A percentile compares a stretch with the other conserved stretches of the same genome.
Conservation (phyloP, 176 grass and related monocot genomes). For the Avena sativa region DNA sequence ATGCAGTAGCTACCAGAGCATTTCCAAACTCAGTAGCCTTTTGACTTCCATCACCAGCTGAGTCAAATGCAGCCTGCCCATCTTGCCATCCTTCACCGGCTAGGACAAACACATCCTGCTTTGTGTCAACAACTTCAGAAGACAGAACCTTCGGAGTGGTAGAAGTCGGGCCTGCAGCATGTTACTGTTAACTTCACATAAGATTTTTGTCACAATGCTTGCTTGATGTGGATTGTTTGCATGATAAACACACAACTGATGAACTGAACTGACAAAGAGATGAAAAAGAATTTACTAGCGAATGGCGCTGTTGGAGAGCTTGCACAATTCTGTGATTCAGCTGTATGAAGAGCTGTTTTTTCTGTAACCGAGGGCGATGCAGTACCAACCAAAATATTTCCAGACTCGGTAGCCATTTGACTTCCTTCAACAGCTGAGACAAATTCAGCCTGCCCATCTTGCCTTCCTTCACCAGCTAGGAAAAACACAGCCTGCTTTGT, state of each 20-base stretch:
- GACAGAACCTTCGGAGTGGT: neutral
- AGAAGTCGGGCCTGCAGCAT: neutral
- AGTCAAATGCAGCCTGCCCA: neutral
- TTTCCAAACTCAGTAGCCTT: neutral
- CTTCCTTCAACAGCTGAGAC: too few species aligned
- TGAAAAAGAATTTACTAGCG: neutral
- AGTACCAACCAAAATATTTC: neutral
- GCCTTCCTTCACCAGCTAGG: too few species aligned
- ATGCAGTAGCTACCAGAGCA: neutral
- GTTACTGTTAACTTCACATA: neutral
- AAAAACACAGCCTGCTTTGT: neutral
- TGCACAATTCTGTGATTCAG: neutral
- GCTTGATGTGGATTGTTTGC: neutral
- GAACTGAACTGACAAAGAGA: neutral
- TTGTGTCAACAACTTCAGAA: neutral
- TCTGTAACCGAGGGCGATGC: neutral
- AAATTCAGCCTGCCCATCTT: neutral
- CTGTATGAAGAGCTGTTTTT: neutral
- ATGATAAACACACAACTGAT: neutral
- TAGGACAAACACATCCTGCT: neutral
- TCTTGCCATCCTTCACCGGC: neutral
- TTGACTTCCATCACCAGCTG: neutral
- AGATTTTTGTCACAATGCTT: neutral
- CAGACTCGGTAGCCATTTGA: neutral
- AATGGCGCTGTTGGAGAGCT: neutral